Evolutionary conservation across 2,329 filamentous ascomycete genomes (phyloP).

Genomic region (Penicillium aurantiogriseum): DNA sequence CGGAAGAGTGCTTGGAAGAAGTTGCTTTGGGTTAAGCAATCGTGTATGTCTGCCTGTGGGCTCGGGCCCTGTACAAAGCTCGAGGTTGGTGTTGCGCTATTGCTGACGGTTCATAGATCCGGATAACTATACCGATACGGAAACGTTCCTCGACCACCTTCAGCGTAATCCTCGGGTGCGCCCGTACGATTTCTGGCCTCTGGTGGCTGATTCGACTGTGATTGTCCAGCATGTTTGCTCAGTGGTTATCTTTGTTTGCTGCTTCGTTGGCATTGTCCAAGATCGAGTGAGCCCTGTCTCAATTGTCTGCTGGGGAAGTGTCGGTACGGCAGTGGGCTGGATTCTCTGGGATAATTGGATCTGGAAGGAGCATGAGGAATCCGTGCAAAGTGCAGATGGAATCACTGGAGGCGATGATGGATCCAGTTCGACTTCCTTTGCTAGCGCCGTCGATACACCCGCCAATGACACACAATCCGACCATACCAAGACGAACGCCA

Average conservation of each 20-base stretch:
- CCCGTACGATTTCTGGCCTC: conserved; percentile 96
- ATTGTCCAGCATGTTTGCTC: conserved; percentile 97
- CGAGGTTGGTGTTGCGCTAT: not conserved
- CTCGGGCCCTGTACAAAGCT: not conserved
- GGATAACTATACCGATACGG: conserved; percentile 98
- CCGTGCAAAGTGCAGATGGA: conserved; percentile 28
- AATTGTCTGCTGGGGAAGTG: conserved; percentile 79
- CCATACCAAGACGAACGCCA: conserved; percentile 32
- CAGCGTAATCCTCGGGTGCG: conserved; percentile 91
- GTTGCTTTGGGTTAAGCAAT: conserved; percentile 95
- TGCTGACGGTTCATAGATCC: conserved; percentile 59
- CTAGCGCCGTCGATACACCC: conserved; percentile 32
- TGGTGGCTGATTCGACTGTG: conserved; percentile 91
- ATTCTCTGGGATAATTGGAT: conserved; percentile 90
- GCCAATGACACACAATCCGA: conserved; percentile 28
- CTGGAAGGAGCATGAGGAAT: conserved; percentile 61
- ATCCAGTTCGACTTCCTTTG: conserved; percentile 42
- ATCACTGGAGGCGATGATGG: conserved; percentile 37
- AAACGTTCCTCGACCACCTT: conserved; percentile 92
- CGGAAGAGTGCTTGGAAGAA: conserved; percentile 86
- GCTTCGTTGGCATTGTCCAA: conserved; percentile 86
- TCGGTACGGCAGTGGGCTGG: conserved; percentile 84
- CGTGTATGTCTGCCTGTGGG: conserved; percentile 58
- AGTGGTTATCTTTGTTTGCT: conserved; percentile 90
- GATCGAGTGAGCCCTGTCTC: conserved; percentile 86